phyloP scores from a whole-genome alignment of 2,329 filamentous ascomycete species.

The Pseudogymnoascus sp. region DNA sequence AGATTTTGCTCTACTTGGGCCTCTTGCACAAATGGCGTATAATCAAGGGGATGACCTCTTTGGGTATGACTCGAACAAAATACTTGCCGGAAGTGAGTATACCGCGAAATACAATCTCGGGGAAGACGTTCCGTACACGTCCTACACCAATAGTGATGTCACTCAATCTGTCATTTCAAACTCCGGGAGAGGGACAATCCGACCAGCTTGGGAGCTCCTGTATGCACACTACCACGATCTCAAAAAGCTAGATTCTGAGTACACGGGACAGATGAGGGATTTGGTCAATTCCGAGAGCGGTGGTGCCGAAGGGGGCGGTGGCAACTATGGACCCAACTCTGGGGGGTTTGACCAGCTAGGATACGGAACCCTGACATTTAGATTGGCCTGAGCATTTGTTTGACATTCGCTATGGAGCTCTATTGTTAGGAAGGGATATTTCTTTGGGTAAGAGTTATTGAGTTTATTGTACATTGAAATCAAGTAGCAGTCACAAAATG shows the following conservation, averaged over 20 bases:
- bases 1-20: constrained; percentile 32
- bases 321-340: constrained; percentile 33
- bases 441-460: not conserved
- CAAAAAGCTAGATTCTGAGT: constrained; percentile 31
- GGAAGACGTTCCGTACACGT: constrained; percentile 34
- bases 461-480: not conserved
- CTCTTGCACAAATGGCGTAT: constrained; percentile 33
- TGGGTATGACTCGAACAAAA: constrained; percentile 26
- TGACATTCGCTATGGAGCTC: not conserved
- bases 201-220: constrained; percentile 33
- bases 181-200: constrained; percentile 26
- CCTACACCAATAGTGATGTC: constrained; percentile 32
- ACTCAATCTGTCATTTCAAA: constrained; percentile 29
- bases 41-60: constrained; percentile 37
- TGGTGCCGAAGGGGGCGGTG: constrained; percentile 37
- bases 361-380: constrained; percentile 27
- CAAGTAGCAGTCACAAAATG: not conserved
- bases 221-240: constrained; percentile 32
- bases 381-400: not conserved
- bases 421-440: not conserved
- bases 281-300: constrained; percentile 25
- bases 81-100: constrained; percentile 32
- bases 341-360: constrained; percentile 36
- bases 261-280: constrained; percentile 31
- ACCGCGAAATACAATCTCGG: constrained; percentile 35